Conservation (phyloP, 805 yeast species). For the Metschnikowia corniflorae region DNA sequence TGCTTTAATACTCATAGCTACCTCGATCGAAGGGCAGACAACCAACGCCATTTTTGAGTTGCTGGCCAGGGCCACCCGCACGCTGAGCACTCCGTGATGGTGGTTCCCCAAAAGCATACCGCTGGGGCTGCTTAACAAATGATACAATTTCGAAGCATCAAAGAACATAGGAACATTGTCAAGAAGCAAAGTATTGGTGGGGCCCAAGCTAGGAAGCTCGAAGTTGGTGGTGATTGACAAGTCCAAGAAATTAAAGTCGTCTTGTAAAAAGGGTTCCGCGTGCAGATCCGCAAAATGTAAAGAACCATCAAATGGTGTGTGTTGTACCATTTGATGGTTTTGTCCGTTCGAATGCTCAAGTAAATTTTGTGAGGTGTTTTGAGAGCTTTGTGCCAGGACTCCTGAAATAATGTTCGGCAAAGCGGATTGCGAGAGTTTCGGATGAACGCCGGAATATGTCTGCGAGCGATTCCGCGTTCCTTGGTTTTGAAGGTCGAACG, state of each 20-base stretch:
- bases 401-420: conserved; percentile 4
- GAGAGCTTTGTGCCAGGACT: conserved; percentile 1
- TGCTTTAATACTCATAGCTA: conserved; percentile 77
- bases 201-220: conserved; percentile 66
- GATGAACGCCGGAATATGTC: conserved; percentile 36
- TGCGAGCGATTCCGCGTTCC: conserved; percentile 35
- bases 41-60: conserved; percentile 43
- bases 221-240: conserved; percentile 66
- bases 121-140: conserved; percentile 29
- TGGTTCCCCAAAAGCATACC: conserved; percentile 45
- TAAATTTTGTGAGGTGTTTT: conserved; percentile 1
- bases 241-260: conserved; percentile 57
- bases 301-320: conserved; percentile 3
- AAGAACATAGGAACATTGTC: conserved; percentile 78
- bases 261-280: conserved; percentile 33
- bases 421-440: conserved; percentile 2
- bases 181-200: conserved; percentile 72
- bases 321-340: not conserved
- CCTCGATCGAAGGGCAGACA: conserved; percentile 67
- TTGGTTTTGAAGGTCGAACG: conserved; percentile 12
- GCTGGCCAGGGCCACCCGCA: conserved; percentile 29
- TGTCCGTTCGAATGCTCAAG: not conserved
- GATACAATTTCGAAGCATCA: conserved; percentile 41
- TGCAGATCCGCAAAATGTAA: conserved; percentile 1
- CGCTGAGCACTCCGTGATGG: conserved; percentile 63